Base-by-base conservation (phyloP, 306 rosid genomes). In the Prunus davidiana region DNA sequence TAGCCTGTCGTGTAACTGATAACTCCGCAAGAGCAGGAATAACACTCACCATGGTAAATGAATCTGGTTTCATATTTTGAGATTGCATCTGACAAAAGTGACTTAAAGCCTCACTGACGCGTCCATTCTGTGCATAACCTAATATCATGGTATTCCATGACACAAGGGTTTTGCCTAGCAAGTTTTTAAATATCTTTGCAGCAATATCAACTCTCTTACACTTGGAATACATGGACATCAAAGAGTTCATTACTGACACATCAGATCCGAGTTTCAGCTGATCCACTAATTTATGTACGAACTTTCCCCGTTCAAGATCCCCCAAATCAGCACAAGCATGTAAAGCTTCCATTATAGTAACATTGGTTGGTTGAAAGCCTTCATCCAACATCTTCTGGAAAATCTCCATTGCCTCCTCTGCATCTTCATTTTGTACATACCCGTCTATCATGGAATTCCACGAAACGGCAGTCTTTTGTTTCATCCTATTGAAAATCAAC, bases 361-460 rank as follows among this genome's bases (percentile, higher is more conserved):
- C 96, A 80, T 86, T 87, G 16, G 95, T 82, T 1, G 86, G 98
- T 30, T 84, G 87, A 77, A 91, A 82, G 50, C 90, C 87, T 68
- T 87, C 91, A 51, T 87, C 89, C 85, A 91, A 67, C 96, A 91
- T 86, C 84, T 78, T 84, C 67, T 86, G 82, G 74, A 94, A 90
- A 57, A 81, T 74, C 9, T 25, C 68, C 77, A 85, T 79, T 2
- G 98, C 98, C 75, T 87, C 93, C 77, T 82, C 86, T 30, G 93
- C 76, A 57, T 90, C 86, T 2, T 88, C 98, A 75, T 66, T 88
- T 68, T 88, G 89, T 19, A 84, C 96, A 73, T 74, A 91, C 52
- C 97, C 98, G 74, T 81, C 89, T 62, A 94, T 90, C 95, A 94
- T 82, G 19, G 97, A 89, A 72, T 94, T 94, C 98, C 98, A 94